phyloP scores from a whole-genome alignment of 305 asterid species.

The Fraxinus angustifolia region DNA sequence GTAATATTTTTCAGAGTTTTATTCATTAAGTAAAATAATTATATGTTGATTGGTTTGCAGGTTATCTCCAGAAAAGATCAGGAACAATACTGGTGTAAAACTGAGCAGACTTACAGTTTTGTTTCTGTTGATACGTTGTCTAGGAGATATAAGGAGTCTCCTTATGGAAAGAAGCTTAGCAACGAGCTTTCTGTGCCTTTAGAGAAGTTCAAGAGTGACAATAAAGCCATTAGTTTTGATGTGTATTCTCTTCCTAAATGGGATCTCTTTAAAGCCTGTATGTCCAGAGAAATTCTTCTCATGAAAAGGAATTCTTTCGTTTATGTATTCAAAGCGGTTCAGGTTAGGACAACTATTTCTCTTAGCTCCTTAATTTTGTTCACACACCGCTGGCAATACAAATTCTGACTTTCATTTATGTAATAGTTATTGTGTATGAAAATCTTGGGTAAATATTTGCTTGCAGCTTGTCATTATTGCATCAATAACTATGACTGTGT shows the following conservation, averaged over 20 bases:
- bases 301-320: slow-evolving; percentile 63
- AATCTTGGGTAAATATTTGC: neutral
- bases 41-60: slow-evolving; percentile 33
- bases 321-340: slow-evolving; percentile 53
- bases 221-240: slow-evolving; percentile 42
- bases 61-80: slow-evolving; percentile 75
- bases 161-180: slow-evolving; percentile 35
- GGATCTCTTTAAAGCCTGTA: slow-evolving; percentile 63
- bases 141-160: slow-evolving; percentile 43
- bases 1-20: neutral
- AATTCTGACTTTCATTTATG: neutral
- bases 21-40: neutral
- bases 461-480: slow-evolving; percentile 63
- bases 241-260: slow-evolving; percentile 62
- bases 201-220: slow-evolving; percentile 45
- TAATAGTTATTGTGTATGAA: neutral
- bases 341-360: slow-evolving; percentile 41
- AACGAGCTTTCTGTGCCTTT: slow-evolving; percentile 48
- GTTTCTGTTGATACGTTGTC: slow-evolving; percentile 49
- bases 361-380: neutral
- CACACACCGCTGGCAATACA: neutral
- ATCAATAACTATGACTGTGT: slow-evolving; percentile 56
- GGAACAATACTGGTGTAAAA: slow-evolving; percentile 62
- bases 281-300: slow-evolving; percentile 75
- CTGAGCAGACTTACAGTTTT: slow-evolving; percentile 41